Conservation (phyloP, 768 basidiomycete genomes). For the Mycena indigotica region DNA sequence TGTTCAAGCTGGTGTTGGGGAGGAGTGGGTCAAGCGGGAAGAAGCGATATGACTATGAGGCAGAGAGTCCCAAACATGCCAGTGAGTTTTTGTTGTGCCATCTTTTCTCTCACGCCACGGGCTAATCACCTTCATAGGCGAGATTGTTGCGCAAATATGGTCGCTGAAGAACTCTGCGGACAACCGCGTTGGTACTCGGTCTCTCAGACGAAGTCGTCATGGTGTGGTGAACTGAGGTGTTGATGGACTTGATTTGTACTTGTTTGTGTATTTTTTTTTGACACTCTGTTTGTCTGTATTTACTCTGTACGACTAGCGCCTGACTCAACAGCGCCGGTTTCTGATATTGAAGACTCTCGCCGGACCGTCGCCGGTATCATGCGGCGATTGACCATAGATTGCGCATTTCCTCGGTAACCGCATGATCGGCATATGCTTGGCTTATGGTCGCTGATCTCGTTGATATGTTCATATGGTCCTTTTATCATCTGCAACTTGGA, state of each 20-base stretch:
- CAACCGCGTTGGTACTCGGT: slow-evolving; percentile 66
- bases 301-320: not conserved
- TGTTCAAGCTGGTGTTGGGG: slow-evolving; percentile 88
- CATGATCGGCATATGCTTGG: no score
- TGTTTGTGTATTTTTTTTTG: not conserved
- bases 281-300: not conserved
- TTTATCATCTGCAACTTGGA: no score
- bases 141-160: slow-evolving; percentile 77
- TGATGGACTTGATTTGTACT: not conserved
- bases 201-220: slow-evolving; percentile 64
- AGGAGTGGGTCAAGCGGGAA: slow-evolving; percentile 63
- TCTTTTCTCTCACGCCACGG: not conserved
- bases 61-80: slow-evolving; percentile 80
- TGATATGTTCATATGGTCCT: no score
- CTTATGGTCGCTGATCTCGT: no score
- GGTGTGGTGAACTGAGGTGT: slow-evolving; percentile 36
- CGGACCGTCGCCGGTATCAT: no score
- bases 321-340: no score
- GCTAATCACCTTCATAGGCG: slow-evolving; percentile 43
- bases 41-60: slow-evolving; percentile 97
- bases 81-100: slow-evolving; percentile 47
- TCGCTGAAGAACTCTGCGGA: slow-evolving; percentile 58
- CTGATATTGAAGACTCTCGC: no score
- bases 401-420: no score
- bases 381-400: no score